Percentiles rank a stretch among this genome's conserved stretches.
Conservation (phyloP, 345 rosid genomes). For the Punica granatum region DNA sequence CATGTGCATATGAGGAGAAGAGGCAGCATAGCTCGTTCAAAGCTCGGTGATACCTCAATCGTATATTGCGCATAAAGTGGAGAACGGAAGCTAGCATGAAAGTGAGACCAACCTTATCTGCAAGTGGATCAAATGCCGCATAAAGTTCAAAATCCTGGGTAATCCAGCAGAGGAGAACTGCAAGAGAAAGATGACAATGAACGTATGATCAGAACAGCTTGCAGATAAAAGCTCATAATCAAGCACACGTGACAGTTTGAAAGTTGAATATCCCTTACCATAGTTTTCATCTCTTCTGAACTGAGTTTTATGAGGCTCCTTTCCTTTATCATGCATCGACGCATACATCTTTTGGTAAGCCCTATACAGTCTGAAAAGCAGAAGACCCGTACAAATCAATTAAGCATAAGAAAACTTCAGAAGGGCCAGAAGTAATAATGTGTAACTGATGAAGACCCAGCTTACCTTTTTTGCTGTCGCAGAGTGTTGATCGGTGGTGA, state of each 20-base stretch:
- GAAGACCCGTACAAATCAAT: background rate
- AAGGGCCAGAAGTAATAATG: background rate
- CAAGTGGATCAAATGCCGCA: conserved; percentile 97
- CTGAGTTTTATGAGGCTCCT: conserved; percentile 91
- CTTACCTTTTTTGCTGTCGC: conserved; percentile 80
- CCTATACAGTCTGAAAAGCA: conserved; percentile 69
- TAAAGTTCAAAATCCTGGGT: conserved; percentile 96
- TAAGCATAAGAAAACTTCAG: background rate
- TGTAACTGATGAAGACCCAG: conserved; percentile 4
- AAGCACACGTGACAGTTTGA: background rate
- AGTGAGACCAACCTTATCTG: conserved; percentile 62
- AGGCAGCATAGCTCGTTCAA: too few species aligned
- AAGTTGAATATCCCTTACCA: conserved; percentile 29
- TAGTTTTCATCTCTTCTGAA: conserved; percentile 90
- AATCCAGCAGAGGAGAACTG: conserved; percentile 97
- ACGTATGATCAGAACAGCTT: background rate
- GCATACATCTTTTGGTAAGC: conserved; percentile 86
- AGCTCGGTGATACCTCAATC: too few species aligned
- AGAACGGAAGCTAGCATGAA: background rate
- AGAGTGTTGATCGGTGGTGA: conserved; percentile 69
- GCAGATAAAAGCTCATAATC: background rate
- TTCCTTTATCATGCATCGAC: conserved; percentile 83
- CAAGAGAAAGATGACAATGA: conserved; percentile 2
- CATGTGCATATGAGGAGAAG: background rate
- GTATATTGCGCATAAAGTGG: too few species aligned